Evolutionary conservation across 179 eudicot genomes (phyloP).

Genomic region (Spergularia azorica): DNA sequence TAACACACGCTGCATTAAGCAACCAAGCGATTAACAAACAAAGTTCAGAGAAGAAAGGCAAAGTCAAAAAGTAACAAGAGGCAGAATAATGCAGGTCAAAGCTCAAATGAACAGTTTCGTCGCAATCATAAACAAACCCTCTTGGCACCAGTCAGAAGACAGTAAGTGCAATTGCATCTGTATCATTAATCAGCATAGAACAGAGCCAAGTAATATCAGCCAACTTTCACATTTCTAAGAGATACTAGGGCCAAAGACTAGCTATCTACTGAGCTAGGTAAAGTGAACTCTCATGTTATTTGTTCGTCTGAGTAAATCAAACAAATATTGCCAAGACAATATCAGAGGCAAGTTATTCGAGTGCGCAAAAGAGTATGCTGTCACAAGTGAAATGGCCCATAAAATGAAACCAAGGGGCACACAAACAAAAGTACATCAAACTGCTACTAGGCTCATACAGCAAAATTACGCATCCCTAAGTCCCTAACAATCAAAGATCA

Average conservation of each 20-base stretch:
- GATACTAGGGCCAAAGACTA: not conserved
- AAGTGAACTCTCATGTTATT: not conserved
- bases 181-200: not conserved
- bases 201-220: not conserved
- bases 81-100: not conserved
- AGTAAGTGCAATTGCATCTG: no score
- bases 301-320: not conserved
- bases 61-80: conserved; percentile 1
- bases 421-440: no score
- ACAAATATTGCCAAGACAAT: not conserved
- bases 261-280: not conserved
- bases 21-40: conserved; percentile 13
- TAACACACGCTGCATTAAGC: conserved; percentile 67
- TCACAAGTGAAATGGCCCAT: no score
- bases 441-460: no score
- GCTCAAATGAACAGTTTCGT: not conserved
- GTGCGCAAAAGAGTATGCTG: no score
- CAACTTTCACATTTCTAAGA: not conserved
- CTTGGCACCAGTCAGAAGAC: not conserved
- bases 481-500: no score
- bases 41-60: not conserved
- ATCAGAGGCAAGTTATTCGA: not conserved
- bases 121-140: not conserved
- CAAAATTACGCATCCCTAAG: no score
- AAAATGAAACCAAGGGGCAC: no score